phyloP scores from a whole-genome alignment of 768 basidiomycete species.

The Hygrophorus russula region DNA sequence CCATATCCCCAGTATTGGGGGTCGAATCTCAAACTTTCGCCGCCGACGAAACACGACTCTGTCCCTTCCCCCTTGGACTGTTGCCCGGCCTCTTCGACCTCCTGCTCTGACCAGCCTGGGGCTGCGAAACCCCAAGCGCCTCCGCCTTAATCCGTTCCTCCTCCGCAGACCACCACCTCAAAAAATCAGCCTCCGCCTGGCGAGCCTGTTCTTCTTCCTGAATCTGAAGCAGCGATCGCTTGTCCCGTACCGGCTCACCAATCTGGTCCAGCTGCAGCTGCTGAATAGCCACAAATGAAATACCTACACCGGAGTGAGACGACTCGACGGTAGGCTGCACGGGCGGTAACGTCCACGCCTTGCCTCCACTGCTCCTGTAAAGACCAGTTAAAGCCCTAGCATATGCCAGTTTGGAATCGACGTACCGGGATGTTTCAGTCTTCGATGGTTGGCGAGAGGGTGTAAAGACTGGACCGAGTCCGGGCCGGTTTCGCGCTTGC shows the following conservation, averaged over 20 bases:
- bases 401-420: no score
- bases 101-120: not conserved
- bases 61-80: not conserved
- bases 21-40: no score
- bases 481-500: constrained; percentile 19
- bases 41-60: no score
- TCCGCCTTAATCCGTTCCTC: constrained; percentile 59
- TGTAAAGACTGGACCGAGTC: constrained; percentile 54
- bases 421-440: constrained; percentile 1
- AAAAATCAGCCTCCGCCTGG: constrained; percentile 66
- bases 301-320: constrained; percentile 21
- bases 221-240: constrained; percentile 66
- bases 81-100: not conserved
- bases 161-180: constrained; percentile 85
- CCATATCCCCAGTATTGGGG: no score
- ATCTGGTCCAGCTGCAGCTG: constrained; percentile 55
- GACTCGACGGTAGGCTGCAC: constrained; percentile 32
- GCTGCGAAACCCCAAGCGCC: constrained; percentile 18
- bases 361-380: constrained; percentile 16
- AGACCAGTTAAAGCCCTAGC: not conserved
- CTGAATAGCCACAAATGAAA: constrained; percentile 82
- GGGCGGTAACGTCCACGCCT: constrained; percentile 58
- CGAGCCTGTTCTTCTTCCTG: constrained; percentile 71
- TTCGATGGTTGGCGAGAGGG: constrained; percentile 38
- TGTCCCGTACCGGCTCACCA: constrained; percentile 29